A percentile compares a stretch with the other conserved stretches of the same genome.
phyloP scores from a whole-genome alignment of 2,329 filamentous ascomycete genomes.

The Clathrospora elynae region DNA sequence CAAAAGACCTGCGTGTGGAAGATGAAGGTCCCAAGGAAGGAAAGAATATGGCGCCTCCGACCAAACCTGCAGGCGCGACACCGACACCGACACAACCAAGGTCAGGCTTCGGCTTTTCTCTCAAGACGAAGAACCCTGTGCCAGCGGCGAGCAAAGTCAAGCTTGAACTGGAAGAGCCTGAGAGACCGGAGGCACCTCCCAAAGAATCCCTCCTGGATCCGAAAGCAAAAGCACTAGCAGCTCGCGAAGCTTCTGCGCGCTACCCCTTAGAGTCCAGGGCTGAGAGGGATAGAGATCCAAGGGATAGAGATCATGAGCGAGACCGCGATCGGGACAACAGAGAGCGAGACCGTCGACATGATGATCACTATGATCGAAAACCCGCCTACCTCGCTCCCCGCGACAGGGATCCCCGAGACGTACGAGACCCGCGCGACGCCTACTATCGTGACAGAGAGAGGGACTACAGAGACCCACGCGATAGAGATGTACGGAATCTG shows the following conservation, averaged over 20 bases:
- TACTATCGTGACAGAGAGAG: conserved; percentile 27
- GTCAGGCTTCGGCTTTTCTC: conserved; percentile 81
- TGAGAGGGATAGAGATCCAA: conserved; percentile 33
- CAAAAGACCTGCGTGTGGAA: conserved; percentile 69
- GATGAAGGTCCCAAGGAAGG: conserved; percentile 61
- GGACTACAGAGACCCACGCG: conserved; percentile 23
- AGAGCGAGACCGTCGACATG: conserved; percentile 49
- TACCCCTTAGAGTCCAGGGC: conserved; percentile 28
- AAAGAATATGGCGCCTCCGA: conserved; percentile 60
- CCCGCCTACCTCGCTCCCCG: conserved; percentile 37
- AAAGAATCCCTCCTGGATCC: conserved; percentile 50
- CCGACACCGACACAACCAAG: conserved; percentile 60
- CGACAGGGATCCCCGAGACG: conserved; percentile 30
- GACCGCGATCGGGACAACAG: conserved; percentile 49
- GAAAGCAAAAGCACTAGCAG: conserved; percentile 48
- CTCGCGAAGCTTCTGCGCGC: conserved; percentile 30
- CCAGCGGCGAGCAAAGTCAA: conserved; percentile 59
- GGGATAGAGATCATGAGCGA: conserved; percentile 29
- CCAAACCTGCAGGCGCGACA: conserved; percentile 56
- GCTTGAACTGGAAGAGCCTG: conserved; percentile 51
- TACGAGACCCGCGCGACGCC: conserved; percentile 21
- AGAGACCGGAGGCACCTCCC: conserved; percentile 39
- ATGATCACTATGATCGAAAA: conserved; percentile 33
- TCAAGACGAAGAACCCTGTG: conserved; percentile 73
- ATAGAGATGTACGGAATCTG: conserved; percentile 32